A percentile compares a stretch with the other conserved stretches of the same genome.
Evolutionary conservation across 2,329 filamentous ascomycete genomes (phyloP).

Genomic region (Thelonectria rubi): DNA sequence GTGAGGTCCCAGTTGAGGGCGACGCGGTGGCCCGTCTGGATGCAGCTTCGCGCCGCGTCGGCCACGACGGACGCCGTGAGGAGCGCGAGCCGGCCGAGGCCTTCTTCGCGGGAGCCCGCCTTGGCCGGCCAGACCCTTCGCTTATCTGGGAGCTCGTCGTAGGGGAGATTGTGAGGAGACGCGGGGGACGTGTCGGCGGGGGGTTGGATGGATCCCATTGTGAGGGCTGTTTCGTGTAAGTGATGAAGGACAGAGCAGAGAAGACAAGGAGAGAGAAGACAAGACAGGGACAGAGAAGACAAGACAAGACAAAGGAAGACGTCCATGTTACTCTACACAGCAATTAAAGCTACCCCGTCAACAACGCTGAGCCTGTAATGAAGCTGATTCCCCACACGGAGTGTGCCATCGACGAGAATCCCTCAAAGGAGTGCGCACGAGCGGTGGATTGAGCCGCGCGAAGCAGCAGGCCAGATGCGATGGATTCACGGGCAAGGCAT

Average conservation of each 20-base stretch:
- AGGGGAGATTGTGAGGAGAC: conserved; percentile 11
- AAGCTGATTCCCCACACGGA: conserved; percentile 17
- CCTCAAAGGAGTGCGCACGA: background rate
- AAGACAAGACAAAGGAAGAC: background rate
- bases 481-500: background rate
- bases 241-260: background rate
- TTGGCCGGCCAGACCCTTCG: conserved; percentile 57
- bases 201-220: conserved; percentile 17
- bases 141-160: conserved; percentile 54
- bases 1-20: conserved; percentile 64
- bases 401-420: conserved; percentile 14
- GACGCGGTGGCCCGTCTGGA: conserved; percentile 60
- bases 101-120: conserved; percentile 59
- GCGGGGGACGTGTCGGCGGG: background rate
- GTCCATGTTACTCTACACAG: too few species aligned
- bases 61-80: conserved; percentile 62
- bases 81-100: conserved; percentile 59
- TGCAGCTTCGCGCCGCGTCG: conserved; percentile 57
- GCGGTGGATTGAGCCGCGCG: background rate
- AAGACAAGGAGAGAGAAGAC: background rate
- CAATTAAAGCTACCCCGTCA: too few species aligned
- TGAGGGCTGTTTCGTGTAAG: background rate
- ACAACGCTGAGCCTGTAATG: background rate
- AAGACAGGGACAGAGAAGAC: background rate
- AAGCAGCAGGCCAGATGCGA: background rate